Conservation (phyloP, 768 basidiomycete genomes). For the Lactifluus volemus region DNA sequence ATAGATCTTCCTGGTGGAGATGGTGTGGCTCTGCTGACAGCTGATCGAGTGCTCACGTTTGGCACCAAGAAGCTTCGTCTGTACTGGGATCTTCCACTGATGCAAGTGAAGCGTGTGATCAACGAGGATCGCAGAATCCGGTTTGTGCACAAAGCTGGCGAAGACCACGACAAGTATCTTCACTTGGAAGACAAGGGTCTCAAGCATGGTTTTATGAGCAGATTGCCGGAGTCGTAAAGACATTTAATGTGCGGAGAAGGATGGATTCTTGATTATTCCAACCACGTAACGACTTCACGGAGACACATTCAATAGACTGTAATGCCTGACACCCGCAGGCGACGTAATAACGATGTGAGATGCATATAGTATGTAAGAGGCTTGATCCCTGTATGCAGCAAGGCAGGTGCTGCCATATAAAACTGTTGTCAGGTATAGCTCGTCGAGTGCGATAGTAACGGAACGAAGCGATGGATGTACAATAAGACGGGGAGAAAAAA, state of each 20-base stretch:
- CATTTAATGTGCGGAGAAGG: slow-evolving; percentile 62
- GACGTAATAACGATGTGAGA: slow-evolving; percentile 6
- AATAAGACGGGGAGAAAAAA: background rate
- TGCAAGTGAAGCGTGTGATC: slow-evolving; percentile 77
- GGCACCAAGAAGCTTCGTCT: slow-evolving; percentile 77
- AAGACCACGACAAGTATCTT: slow-evolving; percentile 67
- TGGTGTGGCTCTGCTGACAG: slow-evolving; percentile 72
- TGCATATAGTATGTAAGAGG: slow-evolving; percentile 11
- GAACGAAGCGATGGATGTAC: background rate
- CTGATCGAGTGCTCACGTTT: slow-evolving; percentile 70
- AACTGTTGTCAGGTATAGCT: slow-evolving; percentile 1
- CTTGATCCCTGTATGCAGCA: background rate
- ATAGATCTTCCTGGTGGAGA: slow-evolving; percentile 72
- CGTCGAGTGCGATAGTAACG: background rate
- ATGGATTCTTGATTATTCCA: slow-evolving; percentile 42
- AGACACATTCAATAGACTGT: slow-evolving; percentile 6
- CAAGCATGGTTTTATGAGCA: slow-evolving; percentile 78
- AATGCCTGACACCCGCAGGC: slow-evolving; percentile 7
- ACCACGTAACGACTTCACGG: background rate
- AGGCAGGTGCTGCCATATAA: slow-evolving; percentile 2
- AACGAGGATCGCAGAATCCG: slow-evolving; percentile 89
- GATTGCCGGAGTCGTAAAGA: slow-evolving; percentile 66
- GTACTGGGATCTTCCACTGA: slow-evolving; percentile 88
- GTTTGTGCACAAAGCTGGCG: slow-evolving; percentile 72
- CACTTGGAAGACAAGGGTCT: slow-evolving; percentile 65